Evolutionary conservation across 176 grass and related monocot genomes (phyloP).

Genomic region (Lolium perenne): DNA sequence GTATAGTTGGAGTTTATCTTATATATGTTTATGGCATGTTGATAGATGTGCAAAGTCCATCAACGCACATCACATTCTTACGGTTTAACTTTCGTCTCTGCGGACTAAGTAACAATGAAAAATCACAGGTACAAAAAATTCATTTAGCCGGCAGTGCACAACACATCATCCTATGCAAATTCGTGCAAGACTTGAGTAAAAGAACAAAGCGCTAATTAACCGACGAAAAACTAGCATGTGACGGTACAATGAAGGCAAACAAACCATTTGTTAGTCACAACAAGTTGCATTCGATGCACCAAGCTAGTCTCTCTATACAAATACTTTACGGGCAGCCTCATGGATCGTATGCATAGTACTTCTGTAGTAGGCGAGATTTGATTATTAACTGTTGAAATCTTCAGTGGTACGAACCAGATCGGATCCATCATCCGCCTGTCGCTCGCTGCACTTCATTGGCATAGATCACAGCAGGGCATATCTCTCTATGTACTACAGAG

Average conservation of each 20-base stretch:
- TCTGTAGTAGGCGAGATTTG: not conserved
- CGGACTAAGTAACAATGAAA: not conserved
- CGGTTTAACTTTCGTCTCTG: no score
- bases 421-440: constrained; percentile 22
- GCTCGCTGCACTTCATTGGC: not conserved
- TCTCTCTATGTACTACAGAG: not conserved
- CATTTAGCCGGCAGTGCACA: not conserved
- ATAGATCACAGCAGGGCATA: no score
- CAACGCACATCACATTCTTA: no score
- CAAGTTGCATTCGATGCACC: not conserved
- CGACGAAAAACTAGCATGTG: not conserved
- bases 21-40: no score
- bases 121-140: not conserved
- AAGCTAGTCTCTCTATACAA: not conserved
- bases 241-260: not conserved
- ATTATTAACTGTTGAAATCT: constrained; percentile 23
- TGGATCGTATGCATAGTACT: constrained; percentile 14
- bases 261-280: not conserved
- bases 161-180: not conserved
- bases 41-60: no score
- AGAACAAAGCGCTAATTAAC: no score
- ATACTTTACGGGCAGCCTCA: not conserved
- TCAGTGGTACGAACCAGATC: constrained; percentile 15
- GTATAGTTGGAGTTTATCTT: no score
- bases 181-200: not conserved